Evolutionary conservation across 768 basidiomycete genomes (phyloP).

Genomic region (Auricularia cornea): DNA sequence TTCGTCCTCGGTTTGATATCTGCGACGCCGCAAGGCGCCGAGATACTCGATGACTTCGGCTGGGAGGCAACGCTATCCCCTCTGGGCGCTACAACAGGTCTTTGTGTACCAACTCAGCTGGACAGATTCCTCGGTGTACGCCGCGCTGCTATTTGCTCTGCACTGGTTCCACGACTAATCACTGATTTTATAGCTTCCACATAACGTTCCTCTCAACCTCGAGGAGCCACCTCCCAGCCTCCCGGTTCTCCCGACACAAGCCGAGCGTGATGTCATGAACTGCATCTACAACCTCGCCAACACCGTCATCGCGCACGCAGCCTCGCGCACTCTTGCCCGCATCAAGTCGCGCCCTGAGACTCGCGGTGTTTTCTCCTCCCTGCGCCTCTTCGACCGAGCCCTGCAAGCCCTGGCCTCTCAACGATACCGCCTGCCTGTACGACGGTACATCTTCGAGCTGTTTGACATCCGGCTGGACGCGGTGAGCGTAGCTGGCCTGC

Average conservation of each 20-base stretch:
- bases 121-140: constrained; percentile 49
- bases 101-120: constrained; percentile 84
- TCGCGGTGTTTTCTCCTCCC: constrained; percentile 65
- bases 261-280: constrained; percentile 76
- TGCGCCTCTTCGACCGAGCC: constrained; percentile 73
- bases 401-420: constrained; percentile 83
- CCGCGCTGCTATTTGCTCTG: no score
- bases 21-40: constrained; percentile 84
- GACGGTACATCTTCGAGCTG: constrained; percentile 85
- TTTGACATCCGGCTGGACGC: constrained; percentile 77
- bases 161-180: no score
- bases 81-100: constrained; percentile 76
- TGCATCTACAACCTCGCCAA: constrained; percentile 92
- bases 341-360: constrained; percentile 75
- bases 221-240: constrained; percentile 36
- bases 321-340: constrained; percentile 80
- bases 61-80: constrained; percentile 92
- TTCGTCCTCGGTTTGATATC: constrained; percentile 91
- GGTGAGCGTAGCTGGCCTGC: constrained; percentile 47
- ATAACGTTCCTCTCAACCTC: constrained; percentile 43
- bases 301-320: constrained; percentile 90
- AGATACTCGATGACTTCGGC: constrained; percentile 83
- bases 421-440: constrained; percentile 84
- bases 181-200: constrained; percentile 55
- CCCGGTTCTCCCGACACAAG: constrained; percentile 53